phyloP scores from a whole-genome alignment of 179 eudicot genomes.

The Silene noctiflora region DNA sequence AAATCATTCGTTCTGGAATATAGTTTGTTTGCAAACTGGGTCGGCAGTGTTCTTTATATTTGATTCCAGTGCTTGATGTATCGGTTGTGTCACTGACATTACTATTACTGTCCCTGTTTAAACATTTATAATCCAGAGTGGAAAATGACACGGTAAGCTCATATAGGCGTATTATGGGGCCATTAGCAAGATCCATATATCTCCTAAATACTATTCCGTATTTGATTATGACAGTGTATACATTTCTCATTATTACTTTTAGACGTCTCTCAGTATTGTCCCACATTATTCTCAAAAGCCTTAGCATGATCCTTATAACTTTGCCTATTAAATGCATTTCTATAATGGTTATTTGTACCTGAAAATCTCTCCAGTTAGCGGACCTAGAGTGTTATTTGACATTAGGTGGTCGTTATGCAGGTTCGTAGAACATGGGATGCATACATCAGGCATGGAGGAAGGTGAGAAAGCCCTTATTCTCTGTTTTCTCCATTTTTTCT shows the following conservation, averaged over 20 bases:
- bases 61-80: too few species aligned
- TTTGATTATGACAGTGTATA: too few species aligned
- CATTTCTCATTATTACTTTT: background rate
- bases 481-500: background rate
- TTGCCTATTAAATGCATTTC: background rate
- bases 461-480: slow-evolving; percentile 43
- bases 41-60: too few species aligned
- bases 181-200: background rate
- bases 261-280: background rate
- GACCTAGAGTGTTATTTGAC: slow-evolving; percentile 9
- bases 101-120: too few species aligned
- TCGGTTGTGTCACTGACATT: too few species aligned
- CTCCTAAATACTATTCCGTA: too few species aligned
- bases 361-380: background rate
- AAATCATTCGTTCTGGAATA: too few species aligned
- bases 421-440: slow-evolving; percentile 94
- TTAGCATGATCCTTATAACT: background rate
- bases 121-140: too few species aligned
- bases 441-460: slow-evolving; percentile 82
- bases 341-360: background rate
- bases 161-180: background rate
- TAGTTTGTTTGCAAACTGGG: too few species aligned
- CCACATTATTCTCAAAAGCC: background rate
- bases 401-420: slow-evolving; percentile 37
- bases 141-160: too few species aligned